Evolutionary conservation across 129 eudicot species (phyloP).

Genomic region (Pulicaria dysenterica): DNA sequence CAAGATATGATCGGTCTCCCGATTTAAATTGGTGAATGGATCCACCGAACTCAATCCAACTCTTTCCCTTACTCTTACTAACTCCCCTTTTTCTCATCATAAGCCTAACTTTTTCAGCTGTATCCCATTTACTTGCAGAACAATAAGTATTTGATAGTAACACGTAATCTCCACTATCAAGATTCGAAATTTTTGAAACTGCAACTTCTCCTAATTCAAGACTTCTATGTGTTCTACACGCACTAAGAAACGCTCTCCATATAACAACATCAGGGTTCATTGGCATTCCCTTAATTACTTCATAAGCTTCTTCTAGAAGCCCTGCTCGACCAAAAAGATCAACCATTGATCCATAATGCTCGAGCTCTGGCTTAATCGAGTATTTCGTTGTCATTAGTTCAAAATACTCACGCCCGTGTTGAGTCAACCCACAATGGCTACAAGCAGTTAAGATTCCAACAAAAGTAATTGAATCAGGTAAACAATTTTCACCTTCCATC

Average conservation of each 20-base stretch:
- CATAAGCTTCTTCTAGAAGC: conserved; percentile 73
- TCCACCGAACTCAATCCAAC: conserved; percentile 84
- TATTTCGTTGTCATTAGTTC: conserved; percentile 53
- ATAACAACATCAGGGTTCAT: conserved; percentile 79
- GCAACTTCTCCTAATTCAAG: conserved; percentile 60
- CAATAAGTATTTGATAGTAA: conserved; percentile 79
- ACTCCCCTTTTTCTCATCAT: conserved; percentile 64
- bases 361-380: conserved; percentile 66
- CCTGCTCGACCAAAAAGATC: conserved; percentile 89
- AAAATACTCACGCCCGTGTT: conserved; percentile 69
- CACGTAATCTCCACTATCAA: conserved; percentile 79
- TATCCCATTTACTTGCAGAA: conserved; percentile 67
- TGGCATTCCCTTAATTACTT: conserved; percentile 62
- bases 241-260: conserved; percentile 87
- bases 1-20: conserved; percentile 65
- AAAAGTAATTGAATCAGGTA: conserved; percentile 78
- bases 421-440: conserved; percentile 78
- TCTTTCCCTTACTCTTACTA: conserved; percentile 66
- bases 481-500: conserved; percentile 55
- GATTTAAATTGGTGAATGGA: conserved; percentile 62
- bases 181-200: conserved; percentile 49
- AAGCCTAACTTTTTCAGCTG: conserved; percentile 54
- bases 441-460: conserved; percentile 74
- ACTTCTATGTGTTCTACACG: conserved; percentile 80
- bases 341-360: conserved; percentile 91